A percentile compares a stretch with the other conserved stretches of the same genome.
Conservation (phyloP, 2,329 filamentous ascomycete genomes). For the Clarireedia homoeocarpa region DNA sequence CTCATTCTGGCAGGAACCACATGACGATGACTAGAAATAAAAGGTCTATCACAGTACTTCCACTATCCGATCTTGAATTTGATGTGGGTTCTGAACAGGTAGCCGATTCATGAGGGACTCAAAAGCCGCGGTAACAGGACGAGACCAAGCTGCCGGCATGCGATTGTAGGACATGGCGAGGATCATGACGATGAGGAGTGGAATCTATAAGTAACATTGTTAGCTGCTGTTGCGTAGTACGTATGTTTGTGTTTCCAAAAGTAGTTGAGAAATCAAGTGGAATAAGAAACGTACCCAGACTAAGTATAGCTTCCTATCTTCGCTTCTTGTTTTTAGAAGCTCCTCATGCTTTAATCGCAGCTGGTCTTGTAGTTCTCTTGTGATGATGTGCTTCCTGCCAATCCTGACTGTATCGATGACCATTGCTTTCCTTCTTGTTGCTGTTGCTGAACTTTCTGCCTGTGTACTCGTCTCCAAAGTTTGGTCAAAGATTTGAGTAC, state of each 20-base stretch:
- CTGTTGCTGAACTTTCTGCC: conserved; percentile 25
- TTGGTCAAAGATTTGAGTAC: conserved; percentile 44
- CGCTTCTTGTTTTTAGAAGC: conserved; percentile 55
- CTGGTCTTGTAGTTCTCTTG: conserved; percentile 57
- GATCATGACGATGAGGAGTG: conserved; percentile 41
- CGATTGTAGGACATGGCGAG: conserved; percentile 44
- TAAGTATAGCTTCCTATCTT: conserved; percentile 59
- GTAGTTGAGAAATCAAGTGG: not conserved
- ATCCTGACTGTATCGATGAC: conserved; percentile 44
- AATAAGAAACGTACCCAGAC: conserved; percentile 47
- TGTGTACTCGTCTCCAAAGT: conserved; percentile 10
- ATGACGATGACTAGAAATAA: not conserved
- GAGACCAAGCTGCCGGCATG: conserved; percentile 38
- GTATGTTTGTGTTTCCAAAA: not conserved
- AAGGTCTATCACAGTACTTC: conserved; percentile 19
- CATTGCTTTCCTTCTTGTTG: conserved; percentile 33
- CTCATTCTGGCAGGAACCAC: not conserved
- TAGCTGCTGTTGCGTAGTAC: not conserved
- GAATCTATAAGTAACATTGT: conserved; percentile 35
- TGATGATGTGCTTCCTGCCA: conserved; percentile 55
- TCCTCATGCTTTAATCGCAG: conserved; percentile 52
- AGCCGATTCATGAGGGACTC: conserved; percentile 15
- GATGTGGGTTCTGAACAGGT: not conserved
- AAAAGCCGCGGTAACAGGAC: conserved; percentile 12
- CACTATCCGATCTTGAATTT: conserved; percentile 19